Base-by-base conservation (phyloP, 148 eudicot species). In the Selenicereus undatus region DNA sequence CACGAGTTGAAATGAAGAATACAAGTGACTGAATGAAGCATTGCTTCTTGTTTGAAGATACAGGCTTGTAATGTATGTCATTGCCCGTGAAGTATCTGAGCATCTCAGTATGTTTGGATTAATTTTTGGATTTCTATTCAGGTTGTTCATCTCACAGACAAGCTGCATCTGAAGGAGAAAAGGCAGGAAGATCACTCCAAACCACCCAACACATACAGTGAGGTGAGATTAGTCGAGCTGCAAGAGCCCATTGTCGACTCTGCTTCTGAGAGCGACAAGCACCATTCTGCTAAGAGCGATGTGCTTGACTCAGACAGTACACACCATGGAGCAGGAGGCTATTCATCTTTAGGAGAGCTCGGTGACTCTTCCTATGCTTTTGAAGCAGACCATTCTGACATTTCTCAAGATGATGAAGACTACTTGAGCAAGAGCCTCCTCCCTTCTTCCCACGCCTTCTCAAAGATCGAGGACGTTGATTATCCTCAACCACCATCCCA, bases 371-470 rank as follows among this genome's bases (percentile, higher is more conserved):
- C 90, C 22, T 86, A 86, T 75, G 81, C 83, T n/a, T 83, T 90
- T 39, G 92, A 91, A 58, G 86, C 78, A n/a, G 92, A 90, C 42
- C 90, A 89, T 21, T 90, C 90, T 0, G 90, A 92, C 75, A 79
- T 85, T 39, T 89, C 93, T 8, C 91, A 86, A n/a, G 89, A 91
- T 76, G 91, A 89, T 77, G 93, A 92, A 81, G 91, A 88, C 82
- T 78, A 84, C 87, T 81, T 85, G 56, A 85, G 81, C 85, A 84
- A 71, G 83, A 86, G 48, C 58, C 76, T 90, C 54, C 64, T 86
- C 75, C 86, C 84, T 64, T 81, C 88, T 21, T 81, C 81, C 22
- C 80, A 91, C 74, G 43, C 76, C 20, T 86, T 77, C 51, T 87
- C 89, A 0, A 88, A 88, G 80, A 80, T 85, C 21, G 89, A 81